phyloP scores from a whole-genome alignment of 495 filamentous ascomycete species.

The Jackrogersella multiformis region DNA sequence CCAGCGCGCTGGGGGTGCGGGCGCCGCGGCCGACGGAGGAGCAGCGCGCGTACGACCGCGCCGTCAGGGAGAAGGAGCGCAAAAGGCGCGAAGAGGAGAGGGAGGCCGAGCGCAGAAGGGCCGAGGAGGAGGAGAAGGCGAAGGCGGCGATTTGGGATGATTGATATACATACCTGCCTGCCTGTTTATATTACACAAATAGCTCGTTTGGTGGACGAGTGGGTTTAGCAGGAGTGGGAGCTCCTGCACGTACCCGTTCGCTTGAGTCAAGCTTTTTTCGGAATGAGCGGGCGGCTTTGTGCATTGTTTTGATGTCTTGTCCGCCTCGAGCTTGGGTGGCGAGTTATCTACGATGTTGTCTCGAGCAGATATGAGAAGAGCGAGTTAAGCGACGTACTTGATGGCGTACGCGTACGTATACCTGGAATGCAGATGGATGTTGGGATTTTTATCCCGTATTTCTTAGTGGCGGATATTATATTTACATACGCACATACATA shows the following conservation, averaged over 20 bases:
- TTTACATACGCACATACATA: background rate
- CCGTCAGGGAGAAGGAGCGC: conserved; percentile 84
- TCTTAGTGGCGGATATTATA: background rate
- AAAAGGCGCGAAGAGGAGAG: conserved; percentile 77
- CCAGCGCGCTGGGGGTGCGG: conserved; percentile 83
- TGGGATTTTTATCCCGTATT: background rate
- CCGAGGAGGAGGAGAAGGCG: conserved; percentile 73
- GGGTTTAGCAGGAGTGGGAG: too few relatives aligned
- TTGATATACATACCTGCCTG: too few relatives aligned
- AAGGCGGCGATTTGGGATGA: conserved; percentile 86
- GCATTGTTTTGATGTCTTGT: background rate
- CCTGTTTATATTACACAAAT: too few relatives aligned
- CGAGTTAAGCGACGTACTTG: background rate
- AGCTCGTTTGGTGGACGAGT: background rate
- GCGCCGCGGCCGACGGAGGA: conserved; percentile 86
- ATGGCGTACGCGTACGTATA: background rate
- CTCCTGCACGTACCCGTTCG: conserved; percentile 10
- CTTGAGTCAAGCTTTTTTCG: too few relatives aligned
- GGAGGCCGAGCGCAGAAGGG: conserved; percentile 68
- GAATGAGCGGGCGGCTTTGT: background rate
- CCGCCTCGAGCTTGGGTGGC: background rate
- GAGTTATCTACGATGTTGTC: background rate
- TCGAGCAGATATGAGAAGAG: background rate
- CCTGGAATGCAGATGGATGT: too few relatives aligned
- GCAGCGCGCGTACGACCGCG: conserved; percentile 84